Base-by-base conservation (phyloP, 345 rosid genomes). In the Hibiscus syriacus region DNA sequence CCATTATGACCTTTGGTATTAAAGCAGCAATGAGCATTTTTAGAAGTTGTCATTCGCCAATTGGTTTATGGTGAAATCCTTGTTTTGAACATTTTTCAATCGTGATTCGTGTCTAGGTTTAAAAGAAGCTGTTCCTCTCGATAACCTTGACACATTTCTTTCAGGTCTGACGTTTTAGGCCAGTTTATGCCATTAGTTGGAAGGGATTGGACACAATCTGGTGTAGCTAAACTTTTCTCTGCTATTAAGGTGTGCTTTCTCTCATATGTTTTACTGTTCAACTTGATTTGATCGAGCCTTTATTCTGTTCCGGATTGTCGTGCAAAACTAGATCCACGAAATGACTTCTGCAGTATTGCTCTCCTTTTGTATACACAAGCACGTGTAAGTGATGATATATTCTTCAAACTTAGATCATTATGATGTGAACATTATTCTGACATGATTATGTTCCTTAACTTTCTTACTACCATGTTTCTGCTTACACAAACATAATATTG, bases 181-280 rank as follows among this genome's bases (percentile, higher is more conserved):
- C 98, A 92, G 76, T 85, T 92, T 74, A 92, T 92, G 98, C 98
- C 98, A 76, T 80, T 92, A 81, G 92, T 92, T 72, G 98, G 98
- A 73, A 90, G 83, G 74, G 98, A 92, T 73, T 92, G 98, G 98
- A 85, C 98, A 38, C 98, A 92, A 71, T 87, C 95, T 69, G 96
- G 96, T 60, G 98, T 92, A 50, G 92, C 98, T 71, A 86, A 79
- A 77, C 96, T 92, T 72, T 92, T 92, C 72, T 90, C 84, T 48
- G 96, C 96, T 16, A 92, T 92, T 69, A 84, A 92, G 96, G 98
- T 89, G 64, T 62, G 70, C 17, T 43, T 66, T 60, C 32, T 17
- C 41, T 39, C 27, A 27, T 46, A 17, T 49, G 22, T 32, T 58
- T 57, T 22, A 7, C 20, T 67, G 36, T 53, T 67, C 34, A 53